Percentiles rank a stretch among this genome's conserved stretches.
Evolutionary conservation across 331 rosid species (phyloP).

Genomic region (Malus hybrid): DNA sequence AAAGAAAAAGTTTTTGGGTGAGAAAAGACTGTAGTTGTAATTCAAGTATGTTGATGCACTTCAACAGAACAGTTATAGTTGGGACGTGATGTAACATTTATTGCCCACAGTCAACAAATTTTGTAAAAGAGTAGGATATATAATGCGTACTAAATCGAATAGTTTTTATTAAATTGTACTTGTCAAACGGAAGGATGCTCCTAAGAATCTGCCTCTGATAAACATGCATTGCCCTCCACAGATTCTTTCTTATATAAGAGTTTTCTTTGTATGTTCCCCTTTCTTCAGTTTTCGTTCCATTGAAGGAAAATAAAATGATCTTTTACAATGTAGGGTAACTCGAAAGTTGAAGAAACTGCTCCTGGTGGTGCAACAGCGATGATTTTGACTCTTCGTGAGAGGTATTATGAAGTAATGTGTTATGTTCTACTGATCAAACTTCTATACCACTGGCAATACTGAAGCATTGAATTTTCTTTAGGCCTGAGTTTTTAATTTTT

Average conservation of each 20-base stretch:
- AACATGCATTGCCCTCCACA: not conserved
- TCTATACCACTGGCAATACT: not conserved
- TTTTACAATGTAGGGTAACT: slow-evolving; percentile 36
- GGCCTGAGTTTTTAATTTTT: slow-evolving; percentile 2
- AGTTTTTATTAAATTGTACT: not conserved
- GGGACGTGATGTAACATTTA: not conserved
- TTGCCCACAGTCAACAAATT: not conserved
- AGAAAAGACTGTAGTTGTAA: not conserved
- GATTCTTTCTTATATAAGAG: not conserved
- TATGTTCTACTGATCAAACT: not conserved
- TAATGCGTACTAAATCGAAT: not conserved
- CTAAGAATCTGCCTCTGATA: not conserved
- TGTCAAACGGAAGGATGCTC: not conserved
- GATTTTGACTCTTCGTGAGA: slow-evolving; percentile 91
- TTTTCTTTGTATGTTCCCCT: not conserved
- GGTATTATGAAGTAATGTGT: slow-evolving; percentile 30
- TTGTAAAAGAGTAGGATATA: not conserved
- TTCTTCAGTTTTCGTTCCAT: not conserved
- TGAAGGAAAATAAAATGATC: not conserved
- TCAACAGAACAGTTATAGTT: not conserved
- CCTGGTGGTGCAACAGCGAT: slow-evolving; percentile 85
- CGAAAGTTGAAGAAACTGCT: slow-evolving; percentile 69
- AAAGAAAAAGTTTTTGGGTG: not conserved
- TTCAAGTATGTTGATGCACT: not conserved
- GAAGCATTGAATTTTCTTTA: not conserved